phyloP scores from a whole-genome alignment of 164 flowering plant species.

The Magnolia changhungtana region DNA sequence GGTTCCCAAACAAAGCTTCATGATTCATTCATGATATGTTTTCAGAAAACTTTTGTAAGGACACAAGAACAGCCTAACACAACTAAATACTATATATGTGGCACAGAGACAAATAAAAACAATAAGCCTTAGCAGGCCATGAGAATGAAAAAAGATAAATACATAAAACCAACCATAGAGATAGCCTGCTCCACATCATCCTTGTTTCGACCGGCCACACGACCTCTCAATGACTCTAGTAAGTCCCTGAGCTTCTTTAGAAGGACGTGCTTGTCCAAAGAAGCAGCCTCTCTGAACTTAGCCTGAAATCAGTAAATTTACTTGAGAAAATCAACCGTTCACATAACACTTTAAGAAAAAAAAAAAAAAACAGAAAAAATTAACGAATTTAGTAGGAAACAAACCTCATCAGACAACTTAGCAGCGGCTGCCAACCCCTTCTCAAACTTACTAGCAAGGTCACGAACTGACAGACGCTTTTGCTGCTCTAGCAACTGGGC shows the following conservation, averaged over 20 bases:
- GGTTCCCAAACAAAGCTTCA: background rate
- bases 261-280: slow-evolving; percentile 92
- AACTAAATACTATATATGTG: background rate
- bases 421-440: slow-evolving; percentile 88
- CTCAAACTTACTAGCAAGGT: slow-evolving; percentile 93
- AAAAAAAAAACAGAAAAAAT: background rate
- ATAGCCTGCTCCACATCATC: slow-evolving; percentile 95
- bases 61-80: background rate
- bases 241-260: slow-evolving; percentile 96
- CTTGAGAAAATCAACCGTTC: background rate
- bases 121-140: background rate
- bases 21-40: background rate
- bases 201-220: slow-evolving; percentile 81
- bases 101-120: background rate
- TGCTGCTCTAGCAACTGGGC: slow-evolving; percentile 80
- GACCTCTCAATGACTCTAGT: slow-evolving; percentile 79
- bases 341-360: background rate
- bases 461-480: slow-evolving; percentile 92
- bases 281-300: slow-evolving; percentile 73
- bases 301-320: slow-evolving; percentile 45
- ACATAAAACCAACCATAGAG: slow-evolving; percentile 63
- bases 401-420: slow-evolving; percentile 87
- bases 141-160: background rate
- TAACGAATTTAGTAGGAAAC: background rate
- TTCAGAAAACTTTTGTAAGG: background rate